A percentile compares a stretch with the other conserved stretches of the same genome.
Evolutionary conservation across 805 yeast genomes (phyloP).

Genomic region (Saturnispora mendoncae): DNA sequence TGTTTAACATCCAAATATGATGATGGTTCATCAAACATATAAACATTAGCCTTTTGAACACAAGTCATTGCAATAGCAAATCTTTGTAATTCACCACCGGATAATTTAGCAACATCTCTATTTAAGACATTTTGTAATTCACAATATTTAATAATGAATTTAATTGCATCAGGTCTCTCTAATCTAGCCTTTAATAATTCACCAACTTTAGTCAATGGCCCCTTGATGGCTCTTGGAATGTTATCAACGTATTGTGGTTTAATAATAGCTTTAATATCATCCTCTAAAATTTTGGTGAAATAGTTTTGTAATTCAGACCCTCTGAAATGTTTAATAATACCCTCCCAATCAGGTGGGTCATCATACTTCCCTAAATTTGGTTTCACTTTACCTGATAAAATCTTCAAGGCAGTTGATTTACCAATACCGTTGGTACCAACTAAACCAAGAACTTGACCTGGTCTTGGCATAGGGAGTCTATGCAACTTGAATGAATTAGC

Average conservation of each 20-base stretch:
- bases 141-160: conserved; percentile 55
- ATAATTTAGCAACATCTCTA: conserved; percentile 82
- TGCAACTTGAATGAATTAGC: conserved; percentile 97
- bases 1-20: conserved; percentile 97
- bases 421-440: conserved; percentile 99
- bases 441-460: conserved; percentile 95
- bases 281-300: conserved; percentile 89
- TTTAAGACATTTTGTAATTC: conserved; percentile 69
- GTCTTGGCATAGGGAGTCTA: conserved; percentile 96
- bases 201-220: conserved; percentile 81
- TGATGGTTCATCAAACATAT: conserved; percentile 99
- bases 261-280: conserved; percentile 89
- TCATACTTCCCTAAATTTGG: conserved; percentile 93
- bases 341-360: conserved; percentile 97
- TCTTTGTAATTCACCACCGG: conserved; percentile 99
- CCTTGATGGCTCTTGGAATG: conserved; percentile 91
- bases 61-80: conserved; percentile 97
- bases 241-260: conserved; percentile 99
- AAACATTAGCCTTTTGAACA: conserved; percentile 89
- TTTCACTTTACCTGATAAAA: conserved; percentile 93
- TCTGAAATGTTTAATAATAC: conserved; percentile 81
- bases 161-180: conserved; percentile 62
- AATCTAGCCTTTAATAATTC: conserved; percentile 67
- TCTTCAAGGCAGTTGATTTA: conserved; percentile 92
- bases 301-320: conserved; percentile 96